Percentiles rank a stretch among this genome's conserved stretches.
Conservation (phyloP, 306 rosid genomes). For the Castanospermum australe region DNA sequence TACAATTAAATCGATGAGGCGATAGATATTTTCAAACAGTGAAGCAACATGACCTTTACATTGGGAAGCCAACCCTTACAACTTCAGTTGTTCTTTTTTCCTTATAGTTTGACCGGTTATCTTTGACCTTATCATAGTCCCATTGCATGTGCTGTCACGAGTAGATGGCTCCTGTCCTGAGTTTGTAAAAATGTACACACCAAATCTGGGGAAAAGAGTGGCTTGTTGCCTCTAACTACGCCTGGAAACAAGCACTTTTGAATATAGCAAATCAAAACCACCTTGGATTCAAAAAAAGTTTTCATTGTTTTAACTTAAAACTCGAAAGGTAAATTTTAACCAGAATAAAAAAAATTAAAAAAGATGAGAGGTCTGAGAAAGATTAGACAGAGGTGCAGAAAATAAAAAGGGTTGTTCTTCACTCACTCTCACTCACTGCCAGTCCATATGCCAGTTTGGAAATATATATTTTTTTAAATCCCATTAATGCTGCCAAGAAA, state of each 20-base stretch:
- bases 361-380: slow-evolving; percentile 39
- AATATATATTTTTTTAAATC: slow-evolving; percentile 18
- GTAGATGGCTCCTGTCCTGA: not conserved
- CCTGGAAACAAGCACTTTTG: slow-evolving; percentile 4
- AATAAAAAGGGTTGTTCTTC: slow-evolving; percentile 49
- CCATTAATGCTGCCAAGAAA: slow-evolving; percentile 47
- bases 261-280: slow-evolving; percentile 43
- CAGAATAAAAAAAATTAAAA: not conserved
- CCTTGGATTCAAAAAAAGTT: slow-evolving; percentile 32
- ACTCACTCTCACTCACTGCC: slow-evolving; percentile 57
- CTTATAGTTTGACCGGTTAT: slow-evolving; percentile 33
- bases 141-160: slow-evolving; percentile 35
- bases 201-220: slow-evolving; percentile 29
- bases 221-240: slow-evolving; percentile 23
- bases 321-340: not conserved
- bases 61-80: slow-evolving; percentile 19
- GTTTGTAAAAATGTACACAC: slow-evolving; percentile 21
- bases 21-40: not conserved
- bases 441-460: slow-evolving; percentile 60
- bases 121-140: not conserved
- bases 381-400: slow-evolving; percentile 30
- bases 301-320: not conserved
- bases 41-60: not conserved
- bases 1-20: too few species aligned
- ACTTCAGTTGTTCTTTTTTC: not conserved